phyloP scores from a whole-genome alignment of 2,329 filamentous ascomycete species.

The Hirsutella thompsonii region DNA sequence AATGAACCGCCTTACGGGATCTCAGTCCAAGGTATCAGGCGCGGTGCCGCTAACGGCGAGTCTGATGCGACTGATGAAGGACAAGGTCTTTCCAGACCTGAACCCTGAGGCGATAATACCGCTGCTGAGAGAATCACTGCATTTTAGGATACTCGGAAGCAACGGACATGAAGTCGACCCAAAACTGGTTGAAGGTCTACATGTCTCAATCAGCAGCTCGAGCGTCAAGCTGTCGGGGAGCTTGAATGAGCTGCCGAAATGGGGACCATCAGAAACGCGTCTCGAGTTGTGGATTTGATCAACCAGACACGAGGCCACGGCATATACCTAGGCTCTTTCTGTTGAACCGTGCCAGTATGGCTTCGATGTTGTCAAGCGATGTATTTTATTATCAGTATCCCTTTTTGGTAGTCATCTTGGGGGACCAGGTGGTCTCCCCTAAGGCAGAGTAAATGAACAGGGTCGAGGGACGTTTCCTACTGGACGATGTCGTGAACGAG shows the following conservation, averaged over 20 bases:
- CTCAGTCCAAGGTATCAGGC: slow-evolving; percentile 27
- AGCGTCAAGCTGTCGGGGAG: slow-evolving; percentile 13
- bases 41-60: slow-evolving; percentile 38
- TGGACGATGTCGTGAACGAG: too few species aligned
- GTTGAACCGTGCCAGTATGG: too few species aligned
- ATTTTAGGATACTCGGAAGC: slow-evolving; percentile 17
- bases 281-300: slow-evolving; percentile 12
- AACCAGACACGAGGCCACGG: too few species aligned
- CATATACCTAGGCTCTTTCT: too few species aligned
- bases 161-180: slow-evolving; percentile 13
- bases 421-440: too few species aligned
- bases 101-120: slow-evolving; percentile 22
- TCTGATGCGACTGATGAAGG: slow-evolving; percentile 28
- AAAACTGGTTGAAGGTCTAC: slow-evolving; percentile 14
- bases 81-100: slow-evolving; percentile 23
- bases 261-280: slow-evolving; percentile 11
- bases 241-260: slow-evolving; percentile 14
- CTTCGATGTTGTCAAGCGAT: too few species aligned
- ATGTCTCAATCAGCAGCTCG: slow-evolving; percentile 17
- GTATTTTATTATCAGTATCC: too few species aligned
- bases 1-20: slow-evolving; percentile 20
- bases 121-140: slow-evolving; percentile 26
- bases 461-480: too few species aligned
- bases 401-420: too few species aligned
- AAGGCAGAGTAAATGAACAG: too few species aligned